Evolutionary conservation across 1,139 yeast genomes (phyloP), one percentile per base, ranked within the genome.

Genomic region (Suhomyces ambrosiae): DNA sequence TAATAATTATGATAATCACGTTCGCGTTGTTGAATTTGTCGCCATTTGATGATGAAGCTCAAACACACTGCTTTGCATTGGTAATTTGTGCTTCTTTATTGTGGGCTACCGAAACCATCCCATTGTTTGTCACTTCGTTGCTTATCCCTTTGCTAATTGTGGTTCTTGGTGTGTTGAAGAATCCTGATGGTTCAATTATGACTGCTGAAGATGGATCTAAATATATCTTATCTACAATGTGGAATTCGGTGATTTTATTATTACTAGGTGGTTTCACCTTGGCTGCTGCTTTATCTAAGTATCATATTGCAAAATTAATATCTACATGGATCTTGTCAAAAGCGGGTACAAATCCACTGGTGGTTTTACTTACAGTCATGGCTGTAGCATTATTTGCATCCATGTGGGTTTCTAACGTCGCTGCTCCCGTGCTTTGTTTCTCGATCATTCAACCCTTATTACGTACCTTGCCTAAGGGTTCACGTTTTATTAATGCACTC

Each of bases 391-490:
- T 82, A 39, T 82, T 82, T 61, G 69, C 83, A 11, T 80, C 87
- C 2, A 82, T 82, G 86, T 82, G 88, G 86, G 82, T 83, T 24
- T 81, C 87, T 2, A 83, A 83, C 51, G 89, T 83, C 36, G 90
- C 90, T 0, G 82, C 88, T 0, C 90, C 90, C 3, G 88, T 82
- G 4, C 65, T 83, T 37, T 82, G 88, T 49, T 82, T 80, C 54
- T 79, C 86, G 1, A 67, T 83, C 45, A 74, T 82, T 40, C 79
- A 76, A 49, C 87, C 88, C 9, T 64, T 83, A 17, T 64, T 82
- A 38, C 73, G 86, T 50, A 76, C 84, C 1, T 61, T 82, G 31
- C 82, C 84, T 6, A 74, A 76, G 30, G 82, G 77, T 9, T 74
- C 84, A 0, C 78, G 73, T 30, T 80, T 82, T 53, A 80, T 77